A percentile compares a stretch with the other conserved stretches of the same genome.
phyloP scores from a whole-genome alignment of 176 grass and related monocot species.

The Triticum aestivum region IWGSC_CS_RefSeq_v2.1 NC_057795.1:553007313-553007812 shows the following conservation, averaged over 20 bases:
- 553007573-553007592: background rate
- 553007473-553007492: too few relatives aligned
- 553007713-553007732: too few relatives aligned
- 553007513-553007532: background rate
- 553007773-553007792: background rate
- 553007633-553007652: background rate
- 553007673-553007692: background rate
- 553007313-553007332: background rate
- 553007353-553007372: slow-evolving; percentile 21
- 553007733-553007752: too few relatives aligned
- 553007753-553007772: too few relatives aligned
- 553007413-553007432: slow-evolving; percentile 72
- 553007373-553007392: slow-evolving; percentile 81
- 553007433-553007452: slow-evolving; percentile 38
- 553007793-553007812: background rate
- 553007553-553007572: background rate
- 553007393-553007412: slow-evolving; percentile 96
- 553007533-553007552: background rate
- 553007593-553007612: background rate
- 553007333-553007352: background rate
- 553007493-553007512: background rate
- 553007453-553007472: background rate
- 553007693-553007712: too few relatives aligned
- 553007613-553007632: background rate
- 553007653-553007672: background rate